Percentiles rank a stretch among this genome's conserved stretches.
These are phyloP conservation scores for Pestalotiopsis sp. DNA, from an alignment of 2,329 filamentous ascomycete genomes.

Conservation along the genomic window DNA sequence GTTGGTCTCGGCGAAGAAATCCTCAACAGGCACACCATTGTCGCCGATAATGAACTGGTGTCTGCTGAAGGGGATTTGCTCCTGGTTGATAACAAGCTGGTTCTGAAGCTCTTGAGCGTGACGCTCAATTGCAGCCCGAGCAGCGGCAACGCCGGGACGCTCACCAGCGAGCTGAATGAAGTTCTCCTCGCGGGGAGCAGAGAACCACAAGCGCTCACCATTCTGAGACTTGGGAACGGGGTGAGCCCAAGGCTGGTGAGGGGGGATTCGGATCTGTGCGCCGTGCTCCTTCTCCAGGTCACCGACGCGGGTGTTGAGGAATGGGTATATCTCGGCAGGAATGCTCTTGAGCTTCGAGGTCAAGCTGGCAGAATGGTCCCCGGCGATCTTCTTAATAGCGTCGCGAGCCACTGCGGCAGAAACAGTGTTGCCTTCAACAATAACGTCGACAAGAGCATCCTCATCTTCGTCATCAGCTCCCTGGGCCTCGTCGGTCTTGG, in stretches of 20 bases:
- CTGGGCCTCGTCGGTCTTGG: conserved; percentile 71
- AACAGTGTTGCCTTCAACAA: conserved; percentile 88
- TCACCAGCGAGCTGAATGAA: conserved; percentile 89
- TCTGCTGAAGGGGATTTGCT: conserved; percentile 80
- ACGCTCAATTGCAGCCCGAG: conserved; percentile 78
- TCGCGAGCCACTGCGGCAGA: conserved; percentile 82
- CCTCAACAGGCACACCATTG: conserved; percentile 75
- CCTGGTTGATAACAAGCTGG: conserved; percentile 76
- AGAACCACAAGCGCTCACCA: conserved; percentile 71
- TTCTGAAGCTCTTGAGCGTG: conserved; percentile 75
- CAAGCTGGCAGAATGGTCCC: conserved; percentile 81
- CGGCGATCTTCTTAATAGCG: conserved; percentile 84
- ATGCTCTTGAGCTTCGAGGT: conserved; percentile 82
- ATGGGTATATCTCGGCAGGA: conserved; percentile 92
- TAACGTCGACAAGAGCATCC: conserved; percentile 81
- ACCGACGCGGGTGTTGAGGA: conserved; percentile 74
- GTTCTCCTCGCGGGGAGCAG: conserved; percentile 69
- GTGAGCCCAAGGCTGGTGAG: conserved; percentile 76
- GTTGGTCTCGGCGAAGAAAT: conserved; percentile 89
- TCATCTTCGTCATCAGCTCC: conserved; percentile 68
- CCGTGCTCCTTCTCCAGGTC: conserved; percentile 74
- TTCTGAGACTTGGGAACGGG: conserved; percentile 65
- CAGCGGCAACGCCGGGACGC: conserved; percentile 77
- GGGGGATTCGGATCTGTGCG: conserved; percentile 80
- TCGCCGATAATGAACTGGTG: conserved; percentile 96